phyloP scores from a whole-genome alignment of 2,329 filamentous ascomycete species.

The Paraphaeosphaeria sporulosa region DNA sequence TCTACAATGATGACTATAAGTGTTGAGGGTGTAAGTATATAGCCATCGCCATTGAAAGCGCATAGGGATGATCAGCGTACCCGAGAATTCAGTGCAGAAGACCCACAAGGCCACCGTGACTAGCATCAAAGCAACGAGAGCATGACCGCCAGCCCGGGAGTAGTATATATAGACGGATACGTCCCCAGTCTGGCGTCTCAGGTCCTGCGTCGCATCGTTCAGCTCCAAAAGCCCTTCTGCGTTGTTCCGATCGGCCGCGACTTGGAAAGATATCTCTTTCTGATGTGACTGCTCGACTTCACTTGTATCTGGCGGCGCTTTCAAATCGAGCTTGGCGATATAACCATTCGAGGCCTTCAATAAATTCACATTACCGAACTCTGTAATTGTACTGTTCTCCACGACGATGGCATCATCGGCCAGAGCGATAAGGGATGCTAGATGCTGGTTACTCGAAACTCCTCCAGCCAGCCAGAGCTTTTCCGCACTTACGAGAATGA shows the following conservation, averaged over 20 bases:
- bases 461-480: background rate
- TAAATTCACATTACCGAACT: constrained; percentile 7
- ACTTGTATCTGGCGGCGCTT: constrained; percentile 8
- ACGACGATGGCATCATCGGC: constrained; percentile 13
- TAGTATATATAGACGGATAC: constrained; percentile 14
- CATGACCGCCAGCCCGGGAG: constrained; percentile 16
- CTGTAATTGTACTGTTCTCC: constrained; percentile 7
- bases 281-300: constrained; percentile 5
- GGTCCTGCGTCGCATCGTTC: constrained; percentile 13
- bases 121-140: too few species aligned
- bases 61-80: background rate
- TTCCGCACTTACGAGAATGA: constrained; percentile 12
- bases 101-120: constrained; percentile 14
- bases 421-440: constrained; percentile 12
- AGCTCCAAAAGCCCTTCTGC: constrained; percentile 17
- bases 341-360: constrained; percentile 7
- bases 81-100: constrained; percentile 18
- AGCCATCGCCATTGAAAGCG: background rate
- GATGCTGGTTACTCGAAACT: constrained; percentile 11
- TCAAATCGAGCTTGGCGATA: constrained; percentile 5
- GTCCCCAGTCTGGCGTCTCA: constrained; percentile 14
- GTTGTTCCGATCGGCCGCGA: constrained; percentile 6
- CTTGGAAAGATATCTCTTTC: constrained; percentile 7
- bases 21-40: constrained; percentile 11
- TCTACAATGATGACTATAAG: constrained; percentile 16